Base-by-base conservation (phyloP, 1,139 yeast species). In the Yamadazyma diospyri region DNA sequence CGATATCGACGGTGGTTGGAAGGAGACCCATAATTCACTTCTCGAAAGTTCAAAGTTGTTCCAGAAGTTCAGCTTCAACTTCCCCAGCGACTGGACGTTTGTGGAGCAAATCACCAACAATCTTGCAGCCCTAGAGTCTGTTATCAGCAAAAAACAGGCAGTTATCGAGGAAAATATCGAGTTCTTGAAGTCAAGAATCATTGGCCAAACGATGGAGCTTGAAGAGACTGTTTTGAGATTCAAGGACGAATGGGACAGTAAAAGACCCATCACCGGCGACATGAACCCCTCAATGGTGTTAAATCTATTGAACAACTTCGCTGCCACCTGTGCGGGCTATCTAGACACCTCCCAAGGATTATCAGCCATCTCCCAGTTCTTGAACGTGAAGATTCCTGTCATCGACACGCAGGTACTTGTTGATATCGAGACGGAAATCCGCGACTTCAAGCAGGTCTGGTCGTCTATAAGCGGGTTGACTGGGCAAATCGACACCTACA, bases 371-470 rank as follows among this genome's bases (percentile, higher is more conserved):
- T 59, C 78, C 0, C 40, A 42, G 1, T 51, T 64, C 1, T 51
- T 85, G 23, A 23, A 30, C 4, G 28, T 44, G 11, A 35, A 35
- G 5, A 33, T 43, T 3, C 42, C 44, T 5, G 30, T 33, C 4
- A 20, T 43, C 3, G 37, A 41, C 23, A 46, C 66, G 4, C 59
- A 58, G 7, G 15, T 23, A 9, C 42, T 78, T 3, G 38, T 50
- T 1, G 48, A 47, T 0, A 51, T 70, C 0, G 27, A 57, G 3
- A 71, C 65, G 9, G 95, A 86, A 42, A 58, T 85, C 1, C 43
- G 54, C 0, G 86, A 80, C 34, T 66, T 82, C 35, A 70, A 65
- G 37, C 50, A 69, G 0, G 87, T 83, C 1, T 87, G 95, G 95
- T 51, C 68, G 1, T 69, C 84, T 0, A 65, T 87, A 10, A 72